phyloP scores from a whole-genome alignment of 1,284 basidiomycete genomes.

The Phaffia rhodozyma region DNA sequence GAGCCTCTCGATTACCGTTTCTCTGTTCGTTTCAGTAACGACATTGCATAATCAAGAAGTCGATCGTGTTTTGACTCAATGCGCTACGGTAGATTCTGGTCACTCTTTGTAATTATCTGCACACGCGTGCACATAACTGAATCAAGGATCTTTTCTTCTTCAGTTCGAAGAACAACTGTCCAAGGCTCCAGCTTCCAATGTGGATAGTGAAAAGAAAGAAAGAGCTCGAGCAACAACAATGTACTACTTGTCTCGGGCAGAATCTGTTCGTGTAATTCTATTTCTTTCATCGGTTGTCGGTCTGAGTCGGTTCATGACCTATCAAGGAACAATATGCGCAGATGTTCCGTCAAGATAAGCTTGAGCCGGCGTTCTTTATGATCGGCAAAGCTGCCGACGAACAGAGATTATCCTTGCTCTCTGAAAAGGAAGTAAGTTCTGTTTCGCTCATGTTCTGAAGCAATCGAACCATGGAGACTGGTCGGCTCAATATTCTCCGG shows the following conservation, averaged over 20 bases:
- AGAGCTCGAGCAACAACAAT: conserved; percentile 7
- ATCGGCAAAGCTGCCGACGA: conserved; percentile 12
- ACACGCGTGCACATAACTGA: not conserved
- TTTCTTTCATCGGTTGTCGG: not conserved
- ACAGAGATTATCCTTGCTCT: not conserved
- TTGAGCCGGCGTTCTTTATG: conserved; percentile 14
- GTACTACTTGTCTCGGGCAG: conserved; percentile 10
- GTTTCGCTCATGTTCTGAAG: too few relatives aligned
- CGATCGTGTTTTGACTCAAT: not conserved
- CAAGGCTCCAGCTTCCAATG: not conserved
- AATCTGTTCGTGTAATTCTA: not conserved
- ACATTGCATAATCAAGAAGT: not conserved
- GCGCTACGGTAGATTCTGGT: conserved; percentile 6
- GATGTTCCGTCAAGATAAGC: not conserved
- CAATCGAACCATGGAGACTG: too few relatives aligned
- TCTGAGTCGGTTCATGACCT: not conserved
- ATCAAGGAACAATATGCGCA: not conserved
- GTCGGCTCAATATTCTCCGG: too few relatives aligned
- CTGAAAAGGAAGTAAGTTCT: conserved; percentile 1
- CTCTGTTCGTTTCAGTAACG: not conserved
- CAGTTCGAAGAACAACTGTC: conserved; percentile 11
- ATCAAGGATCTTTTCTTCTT: not conserved
- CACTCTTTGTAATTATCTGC: not conserved
- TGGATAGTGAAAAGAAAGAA: not conserved
- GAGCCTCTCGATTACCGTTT: too few relatives aligned